A percentile compares a stretch with the other conserved stretches of the same genome.
Evolutionary conservation across 805 yeast species (phyloP).

Genomic region (Pichia insulana): DNA sequence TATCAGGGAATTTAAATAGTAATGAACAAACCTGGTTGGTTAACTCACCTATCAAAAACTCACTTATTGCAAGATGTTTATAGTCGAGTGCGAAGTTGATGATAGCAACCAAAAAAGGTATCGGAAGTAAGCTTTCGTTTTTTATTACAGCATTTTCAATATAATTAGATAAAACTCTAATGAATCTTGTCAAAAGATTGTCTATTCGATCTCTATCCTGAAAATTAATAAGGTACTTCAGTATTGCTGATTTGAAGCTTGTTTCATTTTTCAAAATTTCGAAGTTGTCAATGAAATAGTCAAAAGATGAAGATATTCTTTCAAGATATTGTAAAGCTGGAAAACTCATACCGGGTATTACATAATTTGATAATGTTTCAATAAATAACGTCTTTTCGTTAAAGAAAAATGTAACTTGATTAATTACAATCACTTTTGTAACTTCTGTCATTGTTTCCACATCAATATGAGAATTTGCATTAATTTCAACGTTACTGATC

Average conservation of each 20-base stretch:
- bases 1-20: conserved; percentile 17
- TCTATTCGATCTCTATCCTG: conserved; percentile 42
- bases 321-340: conserved; percentile 29
- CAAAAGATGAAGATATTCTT: conserved; percentile 25
- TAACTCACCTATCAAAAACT: conserved; percentile 27
- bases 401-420: conserved; percentile 26
- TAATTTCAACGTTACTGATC: background rate
- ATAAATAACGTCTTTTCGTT: conserved; percentile 34
- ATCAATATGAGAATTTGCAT: background rate
- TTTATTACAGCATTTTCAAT: conserved; percentile 14
- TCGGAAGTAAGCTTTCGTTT: conserved; percentile 25
- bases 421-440: conserved; percentile 19
- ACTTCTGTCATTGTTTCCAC: background rate
- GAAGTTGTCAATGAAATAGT: conserved; percentile 20
- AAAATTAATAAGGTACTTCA: conserved; percentile 34
- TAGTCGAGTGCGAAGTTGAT: conserved; percentile 48
- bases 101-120: conserved; percentile 55
- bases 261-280: conserved; percentile 22
- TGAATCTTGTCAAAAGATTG: conserved; percentile 36
- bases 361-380: conserved; percentile 27
- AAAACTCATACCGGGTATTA: conserved; percentile 28
- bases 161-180: conserved; percentile 27
- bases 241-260: conserved; percentile 27
- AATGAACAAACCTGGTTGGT: conserved; percentile 22
- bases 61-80: conserved; percentile 52